These are phyloP conservation scores for Diplotaxis tenuifolia DNA, from an alignment of 345 rosid species.

Conservation along the genomic window DNA sequence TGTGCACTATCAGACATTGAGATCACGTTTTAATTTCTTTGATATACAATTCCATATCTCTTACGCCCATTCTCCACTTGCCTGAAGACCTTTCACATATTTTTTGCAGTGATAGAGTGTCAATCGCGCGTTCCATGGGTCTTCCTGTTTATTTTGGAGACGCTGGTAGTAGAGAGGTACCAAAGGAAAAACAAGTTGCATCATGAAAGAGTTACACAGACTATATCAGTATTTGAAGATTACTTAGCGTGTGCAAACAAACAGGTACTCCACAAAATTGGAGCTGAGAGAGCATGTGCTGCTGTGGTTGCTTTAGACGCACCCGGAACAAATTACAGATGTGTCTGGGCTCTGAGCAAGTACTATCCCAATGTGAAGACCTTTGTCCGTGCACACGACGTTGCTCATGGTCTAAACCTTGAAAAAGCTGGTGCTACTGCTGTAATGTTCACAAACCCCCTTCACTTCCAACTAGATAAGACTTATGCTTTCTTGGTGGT, in stretches of 20 bases:
- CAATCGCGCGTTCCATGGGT: conserved; percentile 88
- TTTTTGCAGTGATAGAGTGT: conserved; percentile 86
- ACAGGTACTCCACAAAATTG: conserved; percentile 94
- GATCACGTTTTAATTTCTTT: conserved; percentile 1
- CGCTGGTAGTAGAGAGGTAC: conserved; percentile 98
- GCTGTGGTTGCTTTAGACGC: conserved; percentile 92
- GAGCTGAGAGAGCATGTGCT: conserved; percentile 96
- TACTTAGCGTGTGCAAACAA: conserved; percentile 13
- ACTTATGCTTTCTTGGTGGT: not conserved
- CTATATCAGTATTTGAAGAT: not conserved
- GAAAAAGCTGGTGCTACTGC: conserved; percentile 98
- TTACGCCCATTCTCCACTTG: not conserved
- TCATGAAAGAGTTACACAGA: not conserved
- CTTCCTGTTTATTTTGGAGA: conserved; percentile 98
- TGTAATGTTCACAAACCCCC: conserved; percentile 45
- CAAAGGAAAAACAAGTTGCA: not conserved
- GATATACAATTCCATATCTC: not conserved
- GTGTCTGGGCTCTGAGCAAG: conserved; percentile 99
- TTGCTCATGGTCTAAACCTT: conserved; percentile 91
- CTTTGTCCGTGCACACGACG: conserved; percentile 96
- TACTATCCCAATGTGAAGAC: conserved; percentile 93
- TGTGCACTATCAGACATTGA: conserved; percentile 1
- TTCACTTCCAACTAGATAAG: not conserved
- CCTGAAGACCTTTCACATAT: conserved; percentile 15
- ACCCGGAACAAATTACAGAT: conserved; percentile 98